Evolutionary conservation across 2,329 filamentous ascomycete species (phyloP).

Genomic region (Leptographium galeiforme): DNA sequence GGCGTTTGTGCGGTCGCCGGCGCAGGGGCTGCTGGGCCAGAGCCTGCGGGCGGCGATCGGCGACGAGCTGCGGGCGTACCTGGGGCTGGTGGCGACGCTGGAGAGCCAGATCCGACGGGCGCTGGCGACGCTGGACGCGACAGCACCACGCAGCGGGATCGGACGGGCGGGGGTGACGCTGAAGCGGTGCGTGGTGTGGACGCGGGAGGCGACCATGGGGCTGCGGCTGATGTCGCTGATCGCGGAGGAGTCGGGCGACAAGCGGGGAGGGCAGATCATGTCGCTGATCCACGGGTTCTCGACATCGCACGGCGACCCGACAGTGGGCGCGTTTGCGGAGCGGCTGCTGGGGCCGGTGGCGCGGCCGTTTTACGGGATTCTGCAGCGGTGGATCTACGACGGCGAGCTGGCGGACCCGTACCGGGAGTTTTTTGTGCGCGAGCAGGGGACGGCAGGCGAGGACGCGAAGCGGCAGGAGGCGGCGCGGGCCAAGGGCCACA

Average conservation of each 20-base stretch:
- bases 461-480: constrained; percentile 24
- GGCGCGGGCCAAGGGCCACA: constrained; percentile 47
- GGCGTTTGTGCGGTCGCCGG: constrained; percentile 66
- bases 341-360: constrained; percentile 77
- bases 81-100: constrained; percentile 79
- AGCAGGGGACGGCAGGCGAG: constrained; percentile 49
- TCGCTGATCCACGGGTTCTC: constrained; percentile 89
- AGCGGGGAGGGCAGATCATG: constrained; percentile 81
- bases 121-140: constrained; percentile 58
- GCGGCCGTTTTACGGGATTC: constrained; percentile 88
- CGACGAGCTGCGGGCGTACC: constrained; percentile 74
- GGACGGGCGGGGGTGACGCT: constrained; percentile 84
- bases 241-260: constrained; percentile 74
- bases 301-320: constrained; percentile 85
- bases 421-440: constrained; percentile 85
- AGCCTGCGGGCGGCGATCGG: constrained; percentile 80
- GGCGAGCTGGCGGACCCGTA: constrained; percentile 96
- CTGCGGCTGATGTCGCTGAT: constrained; percentile 87
- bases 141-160: constrained; percentile 53
- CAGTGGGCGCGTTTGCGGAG: constrained; percentile 87
- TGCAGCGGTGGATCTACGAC: constrained; percentile 95
- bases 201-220: constrained; percentile 90
- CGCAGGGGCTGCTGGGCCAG: constrained; percentile 78
- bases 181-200: constrained; percentile 95
- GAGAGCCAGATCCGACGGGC: constrained; percentile 85